Evolutionary conservation across 2,329 filamentous ascomycete species (phyloP).

Genomic region (Didymella pinodella): DNA sequence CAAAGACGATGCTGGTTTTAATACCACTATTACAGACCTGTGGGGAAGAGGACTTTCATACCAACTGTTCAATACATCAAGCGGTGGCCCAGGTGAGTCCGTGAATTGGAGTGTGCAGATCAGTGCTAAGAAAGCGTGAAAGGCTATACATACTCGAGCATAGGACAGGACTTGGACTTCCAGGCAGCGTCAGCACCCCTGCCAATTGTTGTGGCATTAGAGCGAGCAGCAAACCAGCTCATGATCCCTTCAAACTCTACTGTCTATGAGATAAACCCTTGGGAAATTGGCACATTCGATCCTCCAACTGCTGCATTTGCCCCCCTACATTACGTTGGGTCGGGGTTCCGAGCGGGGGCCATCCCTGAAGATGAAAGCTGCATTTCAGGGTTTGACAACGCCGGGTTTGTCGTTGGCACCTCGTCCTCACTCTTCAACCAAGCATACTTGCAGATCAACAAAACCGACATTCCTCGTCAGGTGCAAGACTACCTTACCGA

Average conservation of each 20-base stretch:
- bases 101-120: not conserved
- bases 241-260: not conserved
- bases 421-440: not conserved
- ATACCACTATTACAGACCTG: not conserved
- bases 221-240: not conserved
- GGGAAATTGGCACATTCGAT: conserved; percentile 7
- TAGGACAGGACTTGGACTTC: not conserved
- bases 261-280: conserved; percentile 3
- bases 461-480: not conserved
- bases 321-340: conserved; percentile 2
- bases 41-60: not conserved
- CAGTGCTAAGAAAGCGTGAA: not conserved
- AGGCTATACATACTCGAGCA: conserved; percentile 3
- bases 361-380: not conserved
- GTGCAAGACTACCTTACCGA: not conserved
- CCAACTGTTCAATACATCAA: not conserved
- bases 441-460: not conserved
- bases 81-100: not conserved
- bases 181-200: not conserved
- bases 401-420: not conserved
- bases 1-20: not conserved
- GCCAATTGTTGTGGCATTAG: conserved; percentile 6
- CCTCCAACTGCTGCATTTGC: conserved; percentile 1
- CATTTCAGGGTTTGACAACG: not conserved
- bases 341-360: not conserved